phyloP scores from a whole-genome alignment of 169 alveolate species.

The Plasmodium ovale region DNA sequence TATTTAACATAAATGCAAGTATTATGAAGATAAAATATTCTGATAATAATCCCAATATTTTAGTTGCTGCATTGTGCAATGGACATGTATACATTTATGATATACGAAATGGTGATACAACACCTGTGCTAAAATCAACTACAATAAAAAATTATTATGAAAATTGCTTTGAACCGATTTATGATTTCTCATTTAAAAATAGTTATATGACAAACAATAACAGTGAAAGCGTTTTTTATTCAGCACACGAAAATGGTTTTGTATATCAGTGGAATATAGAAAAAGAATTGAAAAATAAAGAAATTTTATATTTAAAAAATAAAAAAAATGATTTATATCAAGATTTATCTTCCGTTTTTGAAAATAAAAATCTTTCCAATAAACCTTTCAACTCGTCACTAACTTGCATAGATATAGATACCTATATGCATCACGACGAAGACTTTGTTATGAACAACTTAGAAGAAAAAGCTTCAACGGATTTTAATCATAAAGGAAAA shows the following conservation, averaged over 20 bases:
- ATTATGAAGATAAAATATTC: constrained; percentile 62
- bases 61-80: constrained; percentile 69
- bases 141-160: constrained; percentile 67
- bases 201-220: constrained; percentile 3
- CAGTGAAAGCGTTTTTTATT: constrained; percentile 58
- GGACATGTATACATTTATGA: constrained; percentile 67
- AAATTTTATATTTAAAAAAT: constrained; percentile 62
- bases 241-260: constrained; percentile 74
- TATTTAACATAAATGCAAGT: constrained; percentile 66
- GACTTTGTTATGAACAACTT: constrained; percentile 56
- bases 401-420: constrained; percentile 63
- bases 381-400: constrained; percentile 69
- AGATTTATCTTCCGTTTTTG: constrained; percentile 70
- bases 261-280: constrained; percentile 72
- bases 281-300: constrained; percentile 70
- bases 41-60: constrained; percentile 42
- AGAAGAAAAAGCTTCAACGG: neutral
- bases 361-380: constrained; percentile 45
- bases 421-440: constrained; percentile 62
- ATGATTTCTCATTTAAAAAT: constrained; percentile 54
- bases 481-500: constrained; percentile 8
- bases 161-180: constrained; percentile 66
- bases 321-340: constrained; percentile 67
- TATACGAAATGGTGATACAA: constrained; percentile 30
- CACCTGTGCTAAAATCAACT: constrained; percentile 43